Evolutionary conservation across 2,329 filamentous ascomycete genomes (phyloP).

Genomic region (Triangularia verruculosa): DNA sequence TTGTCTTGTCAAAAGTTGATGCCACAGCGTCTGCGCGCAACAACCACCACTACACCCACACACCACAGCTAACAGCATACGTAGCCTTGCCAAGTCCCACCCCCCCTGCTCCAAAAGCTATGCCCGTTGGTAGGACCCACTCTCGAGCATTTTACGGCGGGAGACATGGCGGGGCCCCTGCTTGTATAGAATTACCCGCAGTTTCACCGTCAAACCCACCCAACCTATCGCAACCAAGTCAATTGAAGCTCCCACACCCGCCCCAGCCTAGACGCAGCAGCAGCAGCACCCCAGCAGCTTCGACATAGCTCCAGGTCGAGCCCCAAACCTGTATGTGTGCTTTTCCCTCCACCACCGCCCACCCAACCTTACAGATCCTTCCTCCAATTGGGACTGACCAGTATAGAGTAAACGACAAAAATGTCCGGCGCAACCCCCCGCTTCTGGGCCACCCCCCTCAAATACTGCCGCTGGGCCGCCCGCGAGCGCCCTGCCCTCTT

Average conservation of each 20-base stretch:
- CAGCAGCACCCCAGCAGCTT: neutral
- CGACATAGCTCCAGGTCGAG: neutral
- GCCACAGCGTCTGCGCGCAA: conserved; percentile 16
- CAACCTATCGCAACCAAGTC: conserved; percentile 3
- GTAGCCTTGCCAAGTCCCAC: conserved; percentile 35
- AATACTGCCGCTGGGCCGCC: conserved; percentile 83
- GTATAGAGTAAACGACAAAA: conserved; percentile 45
- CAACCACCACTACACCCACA: no score
- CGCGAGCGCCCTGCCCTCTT: conserved; percentile 89
- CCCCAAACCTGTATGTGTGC: neutral
- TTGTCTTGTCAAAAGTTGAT: conserved; percentile 17
- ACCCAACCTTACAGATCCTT: no score
- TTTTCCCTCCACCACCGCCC: neutral
- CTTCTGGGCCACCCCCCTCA: conserved; percentile 82
- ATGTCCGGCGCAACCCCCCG: conserved; percentile 55
- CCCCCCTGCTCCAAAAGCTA: conserved; percentile 7
- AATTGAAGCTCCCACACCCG: conserved; percentile 2
- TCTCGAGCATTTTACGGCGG: neutral
- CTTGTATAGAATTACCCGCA: conserved; percentile 19
- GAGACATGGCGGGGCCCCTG: neutral
- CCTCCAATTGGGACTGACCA: neutral
- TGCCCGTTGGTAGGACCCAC: neutral
- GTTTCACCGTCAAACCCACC: conserved; percentile 17
- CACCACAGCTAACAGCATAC: conserved; percentile 29
- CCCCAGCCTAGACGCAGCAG: no score